These are phyloP conservation scores for Pseudoperonospora humuli DNA, from an alignment of 352 stramenopile species.

Conservation along the genomic window DNA sequence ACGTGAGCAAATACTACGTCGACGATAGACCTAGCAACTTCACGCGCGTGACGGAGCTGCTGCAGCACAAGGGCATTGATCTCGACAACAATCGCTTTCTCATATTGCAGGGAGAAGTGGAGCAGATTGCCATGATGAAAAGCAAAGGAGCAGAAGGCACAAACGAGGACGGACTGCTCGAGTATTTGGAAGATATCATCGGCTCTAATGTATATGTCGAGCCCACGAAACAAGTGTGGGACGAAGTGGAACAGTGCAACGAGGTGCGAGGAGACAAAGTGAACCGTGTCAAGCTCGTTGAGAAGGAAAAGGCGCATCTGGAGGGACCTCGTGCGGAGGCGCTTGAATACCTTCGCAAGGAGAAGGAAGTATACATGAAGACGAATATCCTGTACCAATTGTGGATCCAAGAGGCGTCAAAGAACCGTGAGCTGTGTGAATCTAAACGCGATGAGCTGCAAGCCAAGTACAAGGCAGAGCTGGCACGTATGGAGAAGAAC, in stretches of 20 bases:
- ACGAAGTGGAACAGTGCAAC: constrained; percentile 91
- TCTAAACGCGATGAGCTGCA: constrained; percentile 55
- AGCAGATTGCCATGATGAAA: constrained; percentile 99
- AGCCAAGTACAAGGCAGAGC: constrained; percentile 64
- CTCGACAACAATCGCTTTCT: constrained; percentile 99
- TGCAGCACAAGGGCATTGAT: constrained; percentile 95
- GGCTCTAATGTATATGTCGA: constrained; percentile 97
- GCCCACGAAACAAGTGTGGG: constrained; percentile 88
- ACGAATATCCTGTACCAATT: constrained; percentile 96
- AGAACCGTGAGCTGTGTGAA: constrained; percentile 69
- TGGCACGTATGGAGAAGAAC: constrained; percentile 75
- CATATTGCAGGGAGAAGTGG: constrained; percentile 94
- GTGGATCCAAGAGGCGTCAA: constrained; percentile 73
- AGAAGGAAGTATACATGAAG: constrained; percentile 94
- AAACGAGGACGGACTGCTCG: constrained; percentile 96
- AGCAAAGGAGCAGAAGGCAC: constrained; percentile 91
- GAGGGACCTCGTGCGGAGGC: constrained; percentile 93
- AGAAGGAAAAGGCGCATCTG: constrained; percentile 95
- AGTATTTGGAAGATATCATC: constrained; percentile 99
- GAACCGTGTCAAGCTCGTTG: constrained; percentile 96
- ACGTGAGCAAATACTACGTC: constrained; percentile 96
- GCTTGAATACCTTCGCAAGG: constrained; percentile 90
- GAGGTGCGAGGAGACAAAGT: constrained; percentile 91
- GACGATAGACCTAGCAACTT: constrained; percentile 91
- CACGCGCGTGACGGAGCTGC: constrained; percentile 90